Percentiles rank a stretch among this genome's conserved stretches.
Evolutionary conservation across 1,284 basidiomycete species (phyloP).

Genomic region (Ustilago hordei): DNA sequence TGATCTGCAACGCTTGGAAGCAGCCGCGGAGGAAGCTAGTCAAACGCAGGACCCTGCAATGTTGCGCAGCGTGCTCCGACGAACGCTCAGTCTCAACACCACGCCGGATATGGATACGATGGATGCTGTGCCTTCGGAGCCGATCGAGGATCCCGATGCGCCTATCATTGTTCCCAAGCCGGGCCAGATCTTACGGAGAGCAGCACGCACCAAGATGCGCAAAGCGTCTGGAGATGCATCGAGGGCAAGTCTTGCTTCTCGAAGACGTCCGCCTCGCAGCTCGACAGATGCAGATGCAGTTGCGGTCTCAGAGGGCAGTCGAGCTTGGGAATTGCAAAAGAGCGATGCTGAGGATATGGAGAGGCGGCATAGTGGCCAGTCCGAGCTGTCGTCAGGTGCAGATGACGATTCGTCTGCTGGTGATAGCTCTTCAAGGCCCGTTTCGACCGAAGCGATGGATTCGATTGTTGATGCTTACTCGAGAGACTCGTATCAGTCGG

Average conservation of each 20-base stretch:
- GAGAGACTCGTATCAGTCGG: slow-evolving; percentile 59
- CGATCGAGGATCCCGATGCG: slow-evolving; percentile 81
- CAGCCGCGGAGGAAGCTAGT: slow-evolving; percentile 82
- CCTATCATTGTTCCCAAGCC: slow-evolving; percentile 90
- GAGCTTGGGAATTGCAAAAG: slow-evolving; percentile 45
- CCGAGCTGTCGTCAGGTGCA: slow-evolving; percentile 46
- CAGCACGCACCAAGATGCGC: slow-evolving; percentile 93
- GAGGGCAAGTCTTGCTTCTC: slow-evolving; percentile 35
- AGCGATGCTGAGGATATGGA: slow-evolving; percentile 44
- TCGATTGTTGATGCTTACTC: slow-evolving; percentile 62
- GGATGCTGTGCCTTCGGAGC: slow-evolving; percentile 38
- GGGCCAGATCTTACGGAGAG: slow-evolving; percentile 87
- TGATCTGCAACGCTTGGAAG: slow-evolving; percentile 91
- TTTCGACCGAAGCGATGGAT: slow-evolving; percentile 59
- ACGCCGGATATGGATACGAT: slow-evolving; percentile 38
- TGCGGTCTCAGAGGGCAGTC: slow-evolving; percentile 28
- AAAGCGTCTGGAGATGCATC: slow-evolving; percentile 86
- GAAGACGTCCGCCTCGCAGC: slow-evolving; percentile 28
- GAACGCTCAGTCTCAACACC: slow-evolving; percentile 83
- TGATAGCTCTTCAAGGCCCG: slow-evolving; percentile 43
- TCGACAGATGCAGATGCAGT: slow-evolving; percentile 25
- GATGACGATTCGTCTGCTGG: slow-evolving; percentile 47
- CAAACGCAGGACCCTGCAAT: slow-evolving; percentile 84
- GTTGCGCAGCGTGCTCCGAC: slow-evolving; percentile 82
- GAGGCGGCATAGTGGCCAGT: slow-evolving; percentile 52